Base-by-base conservation (phyloP, 83 land plant species). In the Larix sibirica region DNA sequence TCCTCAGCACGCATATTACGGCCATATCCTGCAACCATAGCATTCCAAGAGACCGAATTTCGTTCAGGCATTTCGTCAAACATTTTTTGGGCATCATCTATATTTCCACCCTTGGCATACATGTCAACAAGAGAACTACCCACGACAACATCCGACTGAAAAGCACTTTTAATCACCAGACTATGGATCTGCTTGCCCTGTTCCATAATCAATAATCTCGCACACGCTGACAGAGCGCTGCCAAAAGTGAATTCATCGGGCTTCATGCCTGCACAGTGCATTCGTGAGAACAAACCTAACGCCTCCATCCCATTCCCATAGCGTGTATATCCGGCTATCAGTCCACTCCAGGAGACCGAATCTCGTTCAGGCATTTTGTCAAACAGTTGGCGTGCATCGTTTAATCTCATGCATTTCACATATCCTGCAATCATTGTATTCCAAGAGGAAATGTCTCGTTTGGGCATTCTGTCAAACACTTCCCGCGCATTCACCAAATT, bases 1-100 rank as follows among this genome's bases (percentile, higher is more conserved):
- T 60, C 21, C 78, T 62, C 44, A 44, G 82, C 79, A 58, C 77
- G 81, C 59, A 75, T 81, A 82, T 82, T 82, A 13, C 64, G 79
- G 2, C 79, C 81, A 79, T 69, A 82, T 31, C 82, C 87, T 7
- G 63, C 21, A 42, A 86, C 67, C 81, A 86, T 86, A 3, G 82
- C 23, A 40, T 77, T 63, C 87, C 87, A 86, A 69, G 87, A 79
- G 0, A 86, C 79, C 58, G 77, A 58, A 71, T 68, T 86, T 42
- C 63, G 81, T 65, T 40, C 71, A 42, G 82, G 84, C 84, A 86
- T 86, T 54, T 82, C 64, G 26, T 86, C 81, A 79, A 86, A 86
- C 64, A 86, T 16, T 65, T 65, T 9, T 26, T 65, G 12, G 86
- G 65, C 56, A 91, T 83, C 83, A 91, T 88, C 90, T 90, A 91